Evolutionary conservation across 2,329 filamentous ascomycete genomes (phyloP), one percentile per base, ranked within the genome.

Genomic region (Cylindrodendrum hubeiense): DNA sequence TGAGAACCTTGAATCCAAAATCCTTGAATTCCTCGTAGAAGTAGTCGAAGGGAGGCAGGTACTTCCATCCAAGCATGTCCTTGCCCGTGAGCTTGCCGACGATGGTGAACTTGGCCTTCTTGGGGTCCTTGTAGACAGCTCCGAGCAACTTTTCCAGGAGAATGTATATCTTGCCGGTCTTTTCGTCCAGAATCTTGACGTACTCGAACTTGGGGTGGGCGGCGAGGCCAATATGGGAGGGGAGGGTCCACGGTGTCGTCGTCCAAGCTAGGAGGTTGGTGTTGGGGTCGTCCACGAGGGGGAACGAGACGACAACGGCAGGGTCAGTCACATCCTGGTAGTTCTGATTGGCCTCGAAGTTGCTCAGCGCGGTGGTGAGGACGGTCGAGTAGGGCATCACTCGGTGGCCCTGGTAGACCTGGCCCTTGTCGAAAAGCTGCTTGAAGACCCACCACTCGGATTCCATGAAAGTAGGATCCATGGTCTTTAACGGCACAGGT

Each of bases 401-500:
- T 76, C 91, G 90, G 80, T 96, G 93, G 46, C 94, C 95, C 72
- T 94, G 92, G 79, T 98, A 98, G 60, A 98, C 94, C 67, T 92
- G 86, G 61, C 90, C 93, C 82, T 97, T 97, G 73, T 97, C 93
- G 78, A 93, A 97, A 24, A 98, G 86, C 78, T 95, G 90, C 84
- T 96, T 97, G 85, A 97, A 97, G 19, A 96, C 92, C 95, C 95
- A 98, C 95, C 95, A 98, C 70, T 93, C 90, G 0, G 92, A 92
- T 83, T 98, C 95, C 95, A 98, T 98, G 82, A 97, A 98, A 21
- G 85, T 90, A n/a, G 91, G 87, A 79, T 98, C 92, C 94, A 98
- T 97, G 37, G 94, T 97, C 91, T 92, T 65, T 28, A 19, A 19
- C 13, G n/a, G 19, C 12, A 12, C 30, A 1, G n/a, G 21, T 75